Conservation (phyloP, 23 red algal species). For the Pyropia haitanensis region DNA sequence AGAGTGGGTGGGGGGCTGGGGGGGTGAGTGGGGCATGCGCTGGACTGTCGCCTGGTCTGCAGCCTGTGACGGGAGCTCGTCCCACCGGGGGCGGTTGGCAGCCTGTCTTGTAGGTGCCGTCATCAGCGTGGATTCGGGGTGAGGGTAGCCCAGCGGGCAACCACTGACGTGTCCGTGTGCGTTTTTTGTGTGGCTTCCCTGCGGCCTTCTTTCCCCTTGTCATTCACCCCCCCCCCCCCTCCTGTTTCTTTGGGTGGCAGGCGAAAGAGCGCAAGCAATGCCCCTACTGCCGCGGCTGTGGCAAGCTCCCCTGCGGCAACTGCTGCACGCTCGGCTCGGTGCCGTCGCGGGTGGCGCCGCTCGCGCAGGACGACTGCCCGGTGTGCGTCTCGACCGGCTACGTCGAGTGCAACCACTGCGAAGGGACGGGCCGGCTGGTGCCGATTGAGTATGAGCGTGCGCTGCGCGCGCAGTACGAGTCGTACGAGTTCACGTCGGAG, state of each 20-base stretch:
- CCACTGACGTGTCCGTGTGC: no score
- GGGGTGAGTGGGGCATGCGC: no score
- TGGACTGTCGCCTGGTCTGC: no score
- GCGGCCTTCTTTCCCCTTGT: no score
- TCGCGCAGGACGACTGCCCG: conserved; percentile 29
- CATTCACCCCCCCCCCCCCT: no score
- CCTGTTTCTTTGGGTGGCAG: background rate
- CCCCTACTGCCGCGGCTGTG: conserved; percentile 78
- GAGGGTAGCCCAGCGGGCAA: no score
- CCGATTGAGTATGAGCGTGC: conserved; percentile 79
- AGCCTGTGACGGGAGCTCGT: no score
- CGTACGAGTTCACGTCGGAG: conserved; percentile 35
- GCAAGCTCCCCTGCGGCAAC: conserved; percentile 64
- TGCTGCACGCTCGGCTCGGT: conserved; percentile 65
- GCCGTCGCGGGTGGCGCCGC: conserved; percentile 16
- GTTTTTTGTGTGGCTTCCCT: no score
- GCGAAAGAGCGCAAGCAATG: conserved; percentile 67
- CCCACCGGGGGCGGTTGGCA: no score
- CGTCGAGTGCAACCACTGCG: conserved; percentile 76
- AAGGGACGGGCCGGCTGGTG: conserved; percentile 79
- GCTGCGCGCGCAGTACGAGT: conserved; percentile 59
- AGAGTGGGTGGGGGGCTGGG: background rate
- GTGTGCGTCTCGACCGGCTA: conserved; percentile 39
- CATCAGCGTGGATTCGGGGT: no score
- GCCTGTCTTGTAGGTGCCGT: no score